Evolutionary conservation across 805 yeast species (phyloP).

Genomic region (Metschnikowia kofuensis): DNA sequence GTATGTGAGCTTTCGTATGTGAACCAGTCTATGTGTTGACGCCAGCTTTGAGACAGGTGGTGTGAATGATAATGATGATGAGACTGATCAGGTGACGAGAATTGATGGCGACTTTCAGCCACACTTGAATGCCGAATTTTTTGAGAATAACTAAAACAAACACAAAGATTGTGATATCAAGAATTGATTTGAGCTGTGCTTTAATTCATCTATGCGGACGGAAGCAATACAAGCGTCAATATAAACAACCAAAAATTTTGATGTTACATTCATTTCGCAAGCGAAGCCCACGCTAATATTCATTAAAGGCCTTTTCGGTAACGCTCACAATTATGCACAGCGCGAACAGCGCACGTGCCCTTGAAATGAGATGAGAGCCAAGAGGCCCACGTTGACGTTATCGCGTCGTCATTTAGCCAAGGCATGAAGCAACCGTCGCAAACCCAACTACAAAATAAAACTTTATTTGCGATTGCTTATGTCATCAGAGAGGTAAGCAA

Average conservation of each 20-base stretch:
- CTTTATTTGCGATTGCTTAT: too few relatives aligned
- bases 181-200: too few relatives aligned
- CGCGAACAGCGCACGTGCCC: slow-evolving; percentile 5
- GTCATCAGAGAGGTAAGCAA: too few relatives aligned
- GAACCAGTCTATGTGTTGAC: too few relatives aligned
- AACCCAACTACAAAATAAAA: too few relatives aligned
- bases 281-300: not conserved
- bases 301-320: not conserved
- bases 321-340: not conserved
- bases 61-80: not conserved
- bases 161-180: too few relatives aligned
- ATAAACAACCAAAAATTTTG: too few relatives aligned
- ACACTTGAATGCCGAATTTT: not conserved
- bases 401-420: not conserved
- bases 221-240: too few relatives aligned
- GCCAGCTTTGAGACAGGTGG: not conserved
- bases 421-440: too few relatives aligned
- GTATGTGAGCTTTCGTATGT: too few relatives aligned
- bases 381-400: slow-evolving; percentile 7
- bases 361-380: not conserved
- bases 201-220: too few relatives aligned
- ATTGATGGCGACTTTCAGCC: not conserved
- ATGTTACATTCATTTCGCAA: not conserved
- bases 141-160: not conserved
- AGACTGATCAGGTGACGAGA: not conserved